Evolutionary conservation across 83 land plant species (phyloP), one percentile per base, ranked within the genome.

Genomic region (Picea abies): DNA sequence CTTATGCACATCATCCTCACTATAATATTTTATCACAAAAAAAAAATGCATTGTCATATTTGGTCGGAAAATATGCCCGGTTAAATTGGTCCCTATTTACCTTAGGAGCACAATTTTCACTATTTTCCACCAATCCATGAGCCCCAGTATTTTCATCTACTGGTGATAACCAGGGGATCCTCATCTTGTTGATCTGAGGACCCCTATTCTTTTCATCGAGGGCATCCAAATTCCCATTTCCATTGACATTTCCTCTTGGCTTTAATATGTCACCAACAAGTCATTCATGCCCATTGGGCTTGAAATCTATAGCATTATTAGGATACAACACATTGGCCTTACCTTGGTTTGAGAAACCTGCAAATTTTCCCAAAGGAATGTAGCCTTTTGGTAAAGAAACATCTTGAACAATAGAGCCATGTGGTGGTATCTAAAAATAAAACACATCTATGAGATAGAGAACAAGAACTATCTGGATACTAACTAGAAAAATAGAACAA

Each of bases 1-100:
- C 80, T 89, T 92, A 61, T 93, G 94, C 60, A 96, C 85, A 80
- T 96, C 93, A 84, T 94, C 98, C 73, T 94, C 96, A 86, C 93
- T 96, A 85, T 89, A 96, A 4, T 93, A 93, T 81, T 96, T 96
- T 79, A 96, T 94, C n/a, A 96, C 87, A 85, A 88, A 96, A 60
- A 91, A n/a, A 91, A 86, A 82, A 88, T 11, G 92, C 96, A 71
- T 90, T 81, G 0, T 86, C 93, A 81, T 90, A 90, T 72, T 82
- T 89, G 41, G 85, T 85, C 1, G 78, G 84, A 79, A 92, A 94
- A 72, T 89, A 91, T 12, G 84, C 63, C 25, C 73, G 72, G 60
- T 94, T 92, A 78, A 86, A 89, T 64, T 90, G 88, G 56, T 89
- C 94, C 44, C 90, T 84, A 80, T 85, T 25, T 23, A 86, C 76